Evolutionary conservation across 2,329 filamentous ascomycete genomes (phyloP).

Genomic region (Diaporthe aspalathi): DNA sequence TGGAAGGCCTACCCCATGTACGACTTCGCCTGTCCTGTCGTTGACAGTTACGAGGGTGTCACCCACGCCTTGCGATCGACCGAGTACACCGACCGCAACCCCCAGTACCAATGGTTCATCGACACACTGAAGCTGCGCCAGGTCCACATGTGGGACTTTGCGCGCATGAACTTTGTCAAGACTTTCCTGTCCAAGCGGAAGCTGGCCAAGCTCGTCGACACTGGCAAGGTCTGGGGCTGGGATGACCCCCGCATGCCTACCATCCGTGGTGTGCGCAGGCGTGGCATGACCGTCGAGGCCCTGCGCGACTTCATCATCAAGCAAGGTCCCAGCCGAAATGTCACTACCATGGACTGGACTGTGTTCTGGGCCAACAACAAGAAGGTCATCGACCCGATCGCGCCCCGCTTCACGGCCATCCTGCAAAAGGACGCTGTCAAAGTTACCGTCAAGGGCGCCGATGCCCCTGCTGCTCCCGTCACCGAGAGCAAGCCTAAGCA

Average conservation of each 20-base stretch:
- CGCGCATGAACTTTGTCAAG: slow-evolving; percentile 84
- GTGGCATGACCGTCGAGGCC: slow-evolving; percentile 82
- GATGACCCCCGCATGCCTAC: slow-evolving; percentile 90
- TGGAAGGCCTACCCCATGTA: slow-evolving; percentile 93
- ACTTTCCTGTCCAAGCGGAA: slow-evolving; percentile 89
- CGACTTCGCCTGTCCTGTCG: slow-evolving; percentile 85
- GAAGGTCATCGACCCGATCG: slow-evolving; percentile 83
- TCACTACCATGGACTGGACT: slow-evolving; percentile 86
- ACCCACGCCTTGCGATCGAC: slow-evolving; percentile 86
- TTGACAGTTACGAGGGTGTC: slow-evolving; percentile 84
- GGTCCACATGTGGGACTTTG: slow-evolving; percentile 88
- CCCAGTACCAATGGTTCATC: slow-evolving; percentile 88
- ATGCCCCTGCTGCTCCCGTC: slow-evolving; percentile 71
- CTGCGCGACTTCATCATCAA: slow-evolving; percentile 86
- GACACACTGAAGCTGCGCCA: slow-evolving; percentile 78
- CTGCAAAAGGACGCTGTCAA: slow-evolving; percentile 77
- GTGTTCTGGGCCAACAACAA: slow-evolving; percentile 81
- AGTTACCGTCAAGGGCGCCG: slow-evolving; percentile 75
- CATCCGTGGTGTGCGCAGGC: slow-evolving; percentile 80
- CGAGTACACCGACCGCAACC: slow-evolving; percentile 88
- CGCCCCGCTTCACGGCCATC: slow-evolving; percentile 80
- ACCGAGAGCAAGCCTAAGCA: slow-evolving; percentile 86
- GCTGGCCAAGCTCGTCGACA: slow-evolving; percentile 83
- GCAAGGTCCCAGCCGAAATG: slow-evolving; percentile 86
- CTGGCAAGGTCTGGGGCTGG: slow-evolving; percentile 83